These are phyloP conservation scores for Botrytis cinerea DNA, from an alignment of 2,329 filamentous ascomycete genomes.

Conservation along the genomic window DNA sequence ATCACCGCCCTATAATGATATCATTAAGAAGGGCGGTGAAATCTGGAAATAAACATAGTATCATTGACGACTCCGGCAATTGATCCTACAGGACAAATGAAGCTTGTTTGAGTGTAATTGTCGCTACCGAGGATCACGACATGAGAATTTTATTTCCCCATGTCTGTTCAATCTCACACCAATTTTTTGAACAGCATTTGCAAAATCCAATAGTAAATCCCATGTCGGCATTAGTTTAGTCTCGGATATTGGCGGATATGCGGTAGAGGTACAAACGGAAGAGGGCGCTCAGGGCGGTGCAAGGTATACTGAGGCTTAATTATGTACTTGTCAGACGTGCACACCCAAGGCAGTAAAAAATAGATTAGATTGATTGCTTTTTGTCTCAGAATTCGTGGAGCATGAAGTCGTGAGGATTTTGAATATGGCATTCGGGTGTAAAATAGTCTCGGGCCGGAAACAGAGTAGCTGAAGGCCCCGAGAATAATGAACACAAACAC, in stretches of 20 bases:
- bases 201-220: conserved; percentile 6
- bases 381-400: not conserved
- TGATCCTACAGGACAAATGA: conserved; percentile 10
- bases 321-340: not conserved
- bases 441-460: conserved; percentile 8
- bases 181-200: not conserved
- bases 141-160: not conserved
- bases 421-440: not conserved
- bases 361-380: conserved; percentile 13
- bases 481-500: not conserved
- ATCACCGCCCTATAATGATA: not conserved
- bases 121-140: not conserved
- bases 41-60: not conserved
- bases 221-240: conserved; percentile 14
- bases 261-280: not conserved
- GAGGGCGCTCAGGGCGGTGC: conserved; percentile 1
- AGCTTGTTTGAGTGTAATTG: not conserved
- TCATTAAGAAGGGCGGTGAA: conserved; percentile 1
- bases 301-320: not conserved
- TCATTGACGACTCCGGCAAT: conserved; percentile 16
- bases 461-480: not conserved
- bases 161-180: conserved; percentile 3
- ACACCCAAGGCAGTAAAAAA: not conserved
- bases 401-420: conserved; percentile 3
- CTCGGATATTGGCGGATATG: conserved; percentile 7